These are phyloP conservation scores for Curvularia sp. DNA, from an alignment of 2,329 filamentous ascomycete genomes.

Conservation along the genomic window DNA sequence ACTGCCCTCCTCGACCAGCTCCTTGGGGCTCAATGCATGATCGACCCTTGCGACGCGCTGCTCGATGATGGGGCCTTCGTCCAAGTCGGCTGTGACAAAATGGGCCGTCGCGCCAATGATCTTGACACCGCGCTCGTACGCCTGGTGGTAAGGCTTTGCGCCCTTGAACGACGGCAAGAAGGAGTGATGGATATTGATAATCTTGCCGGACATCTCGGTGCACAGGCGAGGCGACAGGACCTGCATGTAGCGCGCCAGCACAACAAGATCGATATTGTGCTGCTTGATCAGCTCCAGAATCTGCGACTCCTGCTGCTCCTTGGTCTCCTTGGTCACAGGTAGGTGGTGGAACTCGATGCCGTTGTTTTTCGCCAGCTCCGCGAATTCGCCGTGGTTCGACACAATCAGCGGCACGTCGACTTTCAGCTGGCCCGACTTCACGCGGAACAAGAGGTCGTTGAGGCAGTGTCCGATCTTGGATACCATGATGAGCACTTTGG, in stretches of 20 bases:
- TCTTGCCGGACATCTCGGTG: constrained; percentile 79
- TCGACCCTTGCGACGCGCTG: constrained; percentile 80
- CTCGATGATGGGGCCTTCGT: constrained; percentile 89
- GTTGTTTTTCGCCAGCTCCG: constrained; percentile 72
- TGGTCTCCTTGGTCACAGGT: constrained; percentile 80
- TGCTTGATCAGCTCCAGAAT: constrained; percentile 74
- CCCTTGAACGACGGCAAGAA: constrained; percentile 90
- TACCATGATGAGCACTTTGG: constrained; percentile 84
- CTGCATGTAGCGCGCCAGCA: constrained; percentile 88
- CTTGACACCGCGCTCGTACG: constrained; percentile 85
- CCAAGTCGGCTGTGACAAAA: constrained; percentile 83
- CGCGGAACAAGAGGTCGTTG: constrained; percentile 82
- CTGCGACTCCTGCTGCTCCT: constrained; percentile 73
- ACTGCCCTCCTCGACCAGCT: constrained; percentile 78
- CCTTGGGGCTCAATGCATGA: constrained; percentile 77
- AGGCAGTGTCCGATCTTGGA: constrained; percentile 88
- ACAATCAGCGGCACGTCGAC: constrained; percentile 81
- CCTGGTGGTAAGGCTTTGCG: constrained; percentile 87
- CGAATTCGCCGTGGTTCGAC: constrained; percentile 81
- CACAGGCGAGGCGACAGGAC: constrained; percentile 78
- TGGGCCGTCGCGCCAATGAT: constrained; percentile 87
- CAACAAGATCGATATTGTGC: constrained; percentile 77
- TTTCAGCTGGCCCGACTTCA: constrained; percentile 74
- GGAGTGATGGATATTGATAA: constrained; percentile 92
- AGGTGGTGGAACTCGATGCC: constrained; percentile 82